Base-by-base conservation (phyloP, 176 grass and related monocot species). In the Aegilops umbellulata region DNA sequence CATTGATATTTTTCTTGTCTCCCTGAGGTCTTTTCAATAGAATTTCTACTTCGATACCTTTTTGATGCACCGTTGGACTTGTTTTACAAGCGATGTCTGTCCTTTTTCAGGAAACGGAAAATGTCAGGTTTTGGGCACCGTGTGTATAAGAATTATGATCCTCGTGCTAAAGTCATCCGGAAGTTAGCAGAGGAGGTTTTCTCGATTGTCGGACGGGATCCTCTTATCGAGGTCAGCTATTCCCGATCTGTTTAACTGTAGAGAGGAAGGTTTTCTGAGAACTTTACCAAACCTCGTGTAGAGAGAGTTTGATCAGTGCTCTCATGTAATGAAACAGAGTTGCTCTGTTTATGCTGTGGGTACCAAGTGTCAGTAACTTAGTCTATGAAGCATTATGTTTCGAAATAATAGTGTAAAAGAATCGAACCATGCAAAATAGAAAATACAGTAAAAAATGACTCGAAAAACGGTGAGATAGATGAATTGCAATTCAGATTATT, bases 111-210 rank as follows among this genome's bases (percentile, higher is more conserved):
- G 90, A 98, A 95, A 88, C 86, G 90, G 76, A 98, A 98, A 88
- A 89, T 98, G 94, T 98, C 94, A 19, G 94, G 97, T 60, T 98
- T 98, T 58, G 94, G 97, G 9, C 97, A 98, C 74, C 91, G 97
- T 80, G 97, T 98, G 58, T 98, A 98, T 60, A 98, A 96, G 83
- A 98, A 98, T 53, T 98, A 98, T 68, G 97, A 98, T 64, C 97
- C 97, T 82, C 91, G 94, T 86, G 97, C 97, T 77, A 98, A 98
- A 86, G 97, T 98, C 51, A 91, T 98, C 73, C 84, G 92, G 41
- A 96, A 95, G 76, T 89, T 98, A 83, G 94, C 97, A 73, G 97
- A 98, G 32, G 97, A 96, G 82, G 97, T 96, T 30, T 98, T 98
- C 85, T 94, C 97, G 12, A 98, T 98, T 76, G 97, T 98, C 13